Evolutionary conservation across 768 basidiomycete genomes (phyloP).

Genomic region (Tremella fuciformis): DNA sequence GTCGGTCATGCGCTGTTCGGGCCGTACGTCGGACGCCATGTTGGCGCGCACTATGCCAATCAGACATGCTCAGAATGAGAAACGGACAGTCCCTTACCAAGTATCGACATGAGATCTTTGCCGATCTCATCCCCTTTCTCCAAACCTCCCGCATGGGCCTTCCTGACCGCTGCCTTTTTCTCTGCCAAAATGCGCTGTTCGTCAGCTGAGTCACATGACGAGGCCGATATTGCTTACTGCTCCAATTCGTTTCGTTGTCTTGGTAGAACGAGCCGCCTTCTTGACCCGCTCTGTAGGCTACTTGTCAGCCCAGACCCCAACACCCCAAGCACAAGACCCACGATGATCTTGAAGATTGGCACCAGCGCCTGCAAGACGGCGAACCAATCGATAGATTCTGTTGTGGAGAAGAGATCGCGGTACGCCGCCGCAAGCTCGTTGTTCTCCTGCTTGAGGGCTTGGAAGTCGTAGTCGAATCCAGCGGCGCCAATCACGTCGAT

Average conservation of each 20-base stretch:
- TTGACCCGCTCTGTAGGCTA: constrained; percentile 57
- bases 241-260: constrained; percentile 60
- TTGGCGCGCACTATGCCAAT: constrained; percentile 74
- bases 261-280: constrained; percentile 55
- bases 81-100: constrained; percentile 60
- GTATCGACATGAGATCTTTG: constrained; percentile 71
- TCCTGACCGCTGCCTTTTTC: constrained; percentile 66
- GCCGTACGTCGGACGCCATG: constrained; percentile 57
- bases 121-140: constrained; percentile 60
- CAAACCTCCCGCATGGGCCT: constrained; percentile 30
- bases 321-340: constrained; percentile 19
- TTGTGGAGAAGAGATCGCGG: constrained; percentile 38
- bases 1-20: constrained; percentile 72
- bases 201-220: not conserved
- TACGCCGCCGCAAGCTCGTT: constrained; percentile 79
- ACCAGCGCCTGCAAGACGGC: constrained; percentile 54
- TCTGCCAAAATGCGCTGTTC: constrained; percentile 69
- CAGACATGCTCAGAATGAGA: not conserved
- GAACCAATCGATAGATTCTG: constrained; percentile 19
- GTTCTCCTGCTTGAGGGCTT: constrained; percentile 78
- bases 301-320: not conserved
- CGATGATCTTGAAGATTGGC: constrained; percentile 24
- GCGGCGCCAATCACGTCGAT: constrained; percentile 76
- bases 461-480: constrained; percentile 73
- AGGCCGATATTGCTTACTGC: constrained; percentile 57